A percentile compares a stretch with the other conserved stretches of the same genome.
Conservation (phyloP, 2,329 filamentous ascomycete genomes). For the Cercospora sp. region DNA sequence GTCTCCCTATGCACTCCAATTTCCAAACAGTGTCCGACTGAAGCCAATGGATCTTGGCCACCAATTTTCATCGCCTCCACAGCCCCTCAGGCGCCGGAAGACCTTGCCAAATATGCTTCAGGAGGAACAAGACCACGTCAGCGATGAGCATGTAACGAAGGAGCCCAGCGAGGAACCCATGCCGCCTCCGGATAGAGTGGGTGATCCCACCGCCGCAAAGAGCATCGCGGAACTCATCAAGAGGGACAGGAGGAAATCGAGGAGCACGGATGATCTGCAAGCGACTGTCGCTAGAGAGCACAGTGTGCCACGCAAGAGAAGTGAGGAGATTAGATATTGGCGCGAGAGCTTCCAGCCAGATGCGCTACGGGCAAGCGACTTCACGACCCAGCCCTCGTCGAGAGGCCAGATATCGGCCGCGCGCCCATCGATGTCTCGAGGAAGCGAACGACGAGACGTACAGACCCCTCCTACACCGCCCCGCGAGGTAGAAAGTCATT, state of each 20-base stretch:
- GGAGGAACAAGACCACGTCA: constrained; percentile 31
- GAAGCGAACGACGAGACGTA: background rate
- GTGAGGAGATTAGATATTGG: constrained; percentile 41
- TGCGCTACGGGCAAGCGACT: constrained; percentile 35
- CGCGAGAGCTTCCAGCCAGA: constrained; percentile 36
- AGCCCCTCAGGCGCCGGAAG: constrained; percentile 33
- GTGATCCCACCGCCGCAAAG: constrained; percentile 11
- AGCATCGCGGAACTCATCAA: constrained; percentile 18
- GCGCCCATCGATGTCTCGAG: background rate
- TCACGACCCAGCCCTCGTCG: constrained; percentile 20
- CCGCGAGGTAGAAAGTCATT: constrained; percentile 1
- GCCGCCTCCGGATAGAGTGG: constrained; percentile 9
- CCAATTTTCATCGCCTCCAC: constrained; percentile 34
- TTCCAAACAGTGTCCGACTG: constrained; percentile 40
- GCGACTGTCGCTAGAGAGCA: constrained; percentile 18
- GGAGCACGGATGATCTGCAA: constrained; percentile 39
- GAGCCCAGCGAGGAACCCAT: background rate
- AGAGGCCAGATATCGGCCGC: constrained; percentile 15
- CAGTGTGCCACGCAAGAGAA: constrained; percentile 35
- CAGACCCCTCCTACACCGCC: background rate
- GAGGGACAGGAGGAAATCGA: constrained; percentile 37
- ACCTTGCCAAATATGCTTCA: constrained; percentile 37
- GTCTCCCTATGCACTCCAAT: constrained; percentile 41
- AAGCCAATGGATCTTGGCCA: constrained; percentile 40
- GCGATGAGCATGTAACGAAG: constrained; percentile 15